Evolutionary conservation across 345 rosid genomes (phyloP).

Genomic region (Syzygium jambos): DNA sequence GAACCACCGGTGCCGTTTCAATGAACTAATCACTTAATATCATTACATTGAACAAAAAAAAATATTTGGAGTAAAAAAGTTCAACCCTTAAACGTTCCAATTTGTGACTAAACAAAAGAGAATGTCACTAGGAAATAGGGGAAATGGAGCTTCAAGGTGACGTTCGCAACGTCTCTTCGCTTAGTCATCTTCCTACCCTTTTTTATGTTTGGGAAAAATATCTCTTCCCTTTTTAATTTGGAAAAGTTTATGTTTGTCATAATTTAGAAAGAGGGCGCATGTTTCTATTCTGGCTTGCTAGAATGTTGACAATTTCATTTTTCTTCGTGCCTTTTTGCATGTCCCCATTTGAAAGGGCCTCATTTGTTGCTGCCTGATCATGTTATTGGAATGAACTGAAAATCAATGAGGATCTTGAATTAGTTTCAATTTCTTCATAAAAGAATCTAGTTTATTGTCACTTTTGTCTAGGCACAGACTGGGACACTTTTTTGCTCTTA

Average conservation of each 20-base stretch:
- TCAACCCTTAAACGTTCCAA: no score
- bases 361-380: background rate
- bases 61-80: no score
- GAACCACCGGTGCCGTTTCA: background rate
- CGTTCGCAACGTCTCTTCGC: background rate
- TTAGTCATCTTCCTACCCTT: background rate
- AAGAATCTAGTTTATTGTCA: background rate
- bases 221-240: background rate
- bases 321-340: background rate
- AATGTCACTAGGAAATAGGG: background rate
- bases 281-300: background rate
- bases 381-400: background rate
- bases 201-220: background rate
- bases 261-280: background rate
- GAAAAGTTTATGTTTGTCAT: background rate
- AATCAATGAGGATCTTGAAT: background rate
- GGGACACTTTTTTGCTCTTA: background rate
- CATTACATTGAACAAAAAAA: no score
- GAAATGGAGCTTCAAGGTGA: background rate
- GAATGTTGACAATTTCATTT: background rate
- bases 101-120: no score
- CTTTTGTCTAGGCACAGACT: background rate
- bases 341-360: background rate
- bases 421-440: background rate
- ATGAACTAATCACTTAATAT: background rate